These are phyloP conservation scores for Pestalotiopsis sp. DNA, from an alignment of 2,329 filamentous ascomycete genomes.

Conservation along the genomic window DNA sequence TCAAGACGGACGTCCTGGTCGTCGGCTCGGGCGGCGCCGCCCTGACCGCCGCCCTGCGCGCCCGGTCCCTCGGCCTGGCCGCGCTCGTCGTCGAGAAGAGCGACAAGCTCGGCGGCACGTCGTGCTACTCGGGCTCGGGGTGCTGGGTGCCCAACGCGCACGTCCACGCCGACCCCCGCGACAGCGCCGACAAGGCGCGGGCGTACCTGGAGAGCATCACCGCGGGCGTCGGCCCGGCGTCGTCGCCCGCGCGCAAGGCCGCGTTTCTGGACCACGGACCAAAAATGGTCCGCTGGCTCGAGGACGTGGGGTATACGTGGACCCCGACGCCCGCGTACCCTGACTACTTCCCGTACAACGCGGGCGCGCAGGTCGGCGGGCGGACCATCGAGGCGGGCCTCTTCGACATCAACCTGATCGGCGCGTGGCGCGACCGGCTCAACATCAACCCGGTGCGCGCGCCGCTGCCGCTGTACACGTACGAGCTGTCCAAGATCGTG, in stretches of 20 bases:
- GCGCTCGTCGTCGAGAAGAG: constrained; percentile 36
- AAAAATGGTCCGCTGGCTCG: constrained; percentile 32
- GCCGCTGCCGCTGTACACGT: background rate
- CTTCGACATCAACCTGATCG: constrained; percentile 30
- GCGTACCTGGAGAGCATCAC: constrained; percentile 31
- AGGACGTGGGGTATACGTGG: constrained; percentile 29
- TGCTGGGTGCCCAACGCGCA: constrained; percentile 37
- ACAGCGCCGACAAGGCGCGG: constrained; percentile 27
- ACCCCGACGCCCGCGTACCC: constrained; percentile 26
- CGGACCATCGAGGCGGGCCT: constrained; percentile 29
- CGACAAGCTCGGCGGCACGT: constrained; percentile 33
- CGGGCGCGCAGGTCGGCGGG: constrained; percentile 24
- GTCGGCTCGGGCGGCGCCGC: constrained; percentile 35
- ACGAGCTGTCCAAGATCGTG: constrained; percentile 1
- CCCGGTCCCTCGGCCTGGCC: constrained; percentile 23
- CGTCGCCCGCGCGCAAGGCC: constrained; percentile 25
- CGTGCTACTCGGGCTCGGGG: constrained; percentile 36
- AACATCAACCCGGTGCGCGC: constrained; percentile 1
- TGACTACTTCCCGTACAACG: constrained; percentile 32
- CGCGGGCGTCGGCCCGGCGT: constrained; percentile 31
- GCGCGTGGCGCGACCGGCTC: constrained; percentile 22
- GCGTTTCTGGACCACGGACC: constrained; percentile 34
- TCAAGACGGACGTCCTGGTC: constrained; percentile 26
- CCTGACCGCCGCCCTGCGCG: constrained; percentile 33
- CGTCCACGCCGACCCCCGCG: constrained; percentile 22